Percentiles rank a stretch among this genome's conserved stretches.
phyloP scores from a whole-genome alignment of 1,139 yeast genomes.

The Casaregolazyma lundiana region DNA sequence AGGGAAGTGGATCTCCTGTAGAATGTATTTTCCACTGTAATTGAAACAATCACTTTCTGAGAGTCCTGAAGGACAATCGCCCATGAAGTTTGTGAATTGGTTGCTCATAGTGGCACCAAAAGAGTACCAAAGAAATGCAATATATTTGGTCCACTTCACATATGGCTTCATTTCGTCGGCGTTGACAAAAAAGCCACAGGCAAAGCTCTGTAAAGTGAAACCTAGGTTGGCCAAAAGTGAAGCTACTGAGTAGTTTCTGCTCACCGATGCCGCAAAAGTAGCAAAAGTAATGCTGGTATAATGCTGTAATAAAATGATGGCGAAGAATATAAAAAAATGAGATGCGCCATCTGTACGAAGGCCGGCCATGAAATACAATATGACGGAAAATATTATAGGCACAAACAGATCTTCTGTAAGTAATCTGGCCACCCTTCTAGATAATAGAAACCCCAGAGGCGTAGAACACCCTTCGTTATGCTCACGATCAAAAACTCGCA shows the following conservation, averaged over 20 bases:
- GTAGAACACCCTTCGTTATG: slow-evolving; percentile 66
- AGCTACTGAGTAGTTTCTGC: slow-evolving; percentile 62
- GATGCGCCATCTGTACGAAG: slow-evolving; percentile 43
- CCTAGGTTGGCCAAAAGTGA: slow-evolving; percentile 58
- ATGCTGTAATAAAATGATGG: slow-evolving; percentile 53
- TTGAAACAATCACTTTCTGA: slow-evolving; percentile 39
- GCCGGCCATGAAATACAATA: slow-evolving; percentile 75
- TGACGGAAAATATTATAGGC: slow-evolving; percentile 49
- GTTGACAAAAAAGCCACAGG: slow-evolving; percentile 78
- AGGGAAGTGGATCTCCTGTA: slow-evolving; percentile 58
- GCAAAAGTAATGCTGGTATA: slow-evolving; percentile 55
- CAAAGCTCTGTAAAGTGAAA: slow-evolving; percentile 69
- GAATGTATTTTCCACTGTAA: slow-evolving; percentile 48
- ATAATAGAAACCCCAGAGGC: slow-evolving; percentile 60
- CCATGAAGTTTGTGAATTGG: slow-evolving; percentile 57
- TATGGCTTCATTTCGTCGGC: slow-evolving; percentile 75
- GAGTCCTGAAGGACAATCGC: slow-evolving; percentile 49
- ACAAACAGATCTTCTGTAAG: slow-evolving; percentile 67
- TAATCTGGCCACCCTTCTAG: slow-evolving; percentile 64
- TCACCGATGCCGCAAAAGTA: slow-evolving; percentile 51
- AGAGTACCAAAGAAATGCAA: slow-evolving; percentile 72
- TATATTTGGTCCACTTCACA: slow-evolving; percentile 77
- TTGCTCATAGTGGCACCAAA: slow-evolving; percentile 66
- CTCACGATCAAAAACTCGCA: slow-evolving; percentile 68
- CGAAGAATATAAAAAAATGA: slow-evolving; percentile 60